Conservation (phyloP, 176 grass and related monocot genomes). For the Echinochloa phyllopogon region DNA sequence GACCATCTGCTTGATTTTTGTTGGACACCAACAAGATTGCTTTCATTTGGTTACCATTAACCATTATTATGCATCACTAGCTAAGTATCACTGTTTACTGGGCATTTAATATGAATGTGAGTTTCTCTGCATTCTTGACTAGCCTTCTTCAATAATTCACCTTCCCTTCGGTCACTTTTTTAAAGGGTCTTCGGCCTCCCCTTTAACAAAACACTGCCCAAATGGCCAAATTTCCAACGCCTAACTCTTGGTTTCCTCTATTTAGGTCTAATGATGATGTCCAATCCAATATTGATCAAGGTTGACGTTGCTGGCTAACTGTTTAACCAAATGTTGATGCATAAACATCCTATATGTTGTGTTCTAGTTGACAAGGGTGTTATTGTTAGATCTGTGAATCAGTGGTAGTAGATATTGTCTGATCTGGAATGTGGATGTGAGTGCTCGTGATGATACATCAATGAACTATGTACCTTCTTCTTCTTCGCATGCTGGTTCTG, state of each 20-base stretch:
- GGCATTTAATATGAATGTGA: neutral
- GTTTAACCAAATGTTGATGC: conserved; percentile 23
- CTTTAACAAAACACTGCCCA: neutral
- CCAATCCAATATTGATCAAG: neutral
- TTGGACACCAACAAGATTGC: neutral
- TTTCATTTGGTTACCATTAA: neutral
- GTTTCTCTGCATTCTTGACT: neutral
- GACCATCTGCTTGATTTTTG: neutral
- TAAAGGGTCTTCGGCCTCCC: neutral
- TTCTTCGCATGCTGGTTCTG: too few species aligned
- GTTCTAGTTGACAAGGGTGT: neutral
- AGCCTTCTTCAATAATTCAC: neutral
- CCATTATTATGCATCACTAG: neutral
- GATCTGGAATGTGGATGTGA: too few species aligned
- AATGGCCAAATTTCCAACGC: neutral
- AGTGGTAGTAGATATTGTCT: too few species aligned
- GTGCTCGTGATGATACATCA: too few species aligned
- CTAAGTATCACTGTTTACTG: neutral
- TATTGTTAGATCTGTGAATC: too few species aligned
- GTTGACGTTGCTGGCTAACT: conserved; percentile 3
- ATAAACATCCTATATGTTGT: conserved; percentile 8
- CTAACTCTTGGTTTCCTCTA: neutral
- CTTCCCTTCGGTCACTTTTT: neutral
- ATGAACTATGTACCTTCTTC: too few species aligned
- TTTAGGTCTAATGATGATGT: neutral